Conservation (phyloP, 495 filamentous ascomycete genomes). For the Aspergillus hancockii region DNA sequence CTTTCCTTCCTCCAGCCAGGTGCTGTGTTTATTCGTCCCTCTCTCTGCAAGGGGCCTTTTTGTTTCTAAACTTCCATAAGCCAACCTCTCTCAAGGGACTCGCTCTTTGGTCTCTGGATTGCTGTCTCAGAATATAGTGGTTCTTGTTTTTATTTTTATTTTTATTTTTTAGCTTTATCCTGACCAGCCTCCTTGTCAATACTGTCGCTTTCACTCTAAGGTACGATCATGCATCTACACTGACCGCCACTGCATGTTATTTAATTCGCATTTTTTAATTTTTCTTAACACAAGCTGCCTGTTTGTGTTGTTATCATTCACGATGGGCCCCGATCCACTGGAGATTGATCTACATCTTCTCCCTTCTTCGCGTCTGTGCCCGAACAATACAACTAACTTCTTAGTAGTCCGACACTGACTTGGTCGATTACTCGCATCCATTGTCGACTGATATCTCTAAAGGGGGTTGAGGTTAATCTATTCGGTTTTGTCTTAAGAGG, state of each 20-base stretch:
- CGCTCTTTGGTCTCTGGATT: conserved; percentile 19
- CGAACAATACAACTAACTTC: conserved; percentile 17
- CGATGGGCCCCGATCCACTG: conserved; percentile 10
- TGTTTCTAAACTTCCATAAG: conserved; percentile 19
- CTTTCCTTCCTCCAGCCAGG: conserved; percentile 36
- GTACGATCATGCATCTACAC: conserved; percentile 17
- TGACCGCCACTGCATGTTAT: conserved; percentile 1
- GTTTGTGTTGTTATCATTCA: conserved; percentile 17
- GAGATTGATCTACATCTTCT: conserved; percentile 11
- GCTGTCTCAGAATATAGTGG: conserved; percentile 20
- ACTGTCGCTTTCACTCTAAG: conserved; percentile 11
- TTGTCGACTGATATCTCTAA: not conserved
- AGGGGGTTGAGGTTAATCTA: not conserved
- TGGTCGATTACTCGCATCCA: not conserved
- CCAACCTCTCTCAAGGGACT: conserved; percentile 21
- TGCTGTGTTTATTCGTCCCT: conserved; percentile 29
- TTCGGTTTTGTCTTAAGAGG: not conserved
- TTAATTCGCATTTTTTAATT: not conserved
- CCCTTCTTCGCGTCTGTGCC: conserved; percentile 9
- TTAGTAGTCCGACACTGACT: conserved; percentile 9
- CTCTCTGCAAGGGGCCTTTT: conserved; percentile 31
- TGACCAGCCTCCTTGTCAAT: conserved; percentile 16
- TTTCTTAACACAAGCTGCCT: conserved; percentile 3
- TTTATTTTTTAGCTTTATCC: conserved; percentile 3
- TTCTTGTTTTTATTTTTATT: conserved; percentile 7